Percentiles rank a stretch among this genome's conserved stretches.
phyloP scores from a whole-genome alignment of 2,329 filamentous ascomycete species.

The Periconia sp. region DNA sequence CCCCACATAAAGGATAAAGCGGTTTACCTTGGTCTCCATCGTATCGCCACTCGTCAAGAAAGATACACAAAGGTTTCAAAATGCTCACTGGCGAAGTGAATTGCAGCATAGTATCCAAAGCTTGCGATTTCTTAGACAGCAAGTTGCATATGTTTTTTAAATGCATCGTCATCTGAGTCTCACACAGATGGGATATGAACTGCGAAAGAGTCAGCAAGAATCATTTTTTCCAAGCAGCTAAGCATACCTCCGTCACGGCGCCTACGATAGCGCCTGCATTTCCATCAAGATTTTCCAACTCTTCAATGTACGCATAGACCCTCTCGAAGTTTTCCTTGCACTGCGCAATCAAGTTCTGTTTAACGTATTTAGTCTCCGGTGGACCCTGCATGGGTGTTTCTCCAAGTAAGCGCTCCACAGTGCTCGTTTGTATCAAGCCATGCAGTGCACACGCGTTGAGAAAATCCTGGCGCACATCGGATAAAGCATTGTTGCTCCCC shows the following conservation, averaged over 20 bases:
- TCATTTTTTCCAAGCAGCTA: background rate
- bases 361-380: conserved; percentile 71
- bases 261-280: conserved; percentile 85
- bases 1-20: background rate
- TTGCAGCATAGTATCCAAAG: conserved; percentile 73
- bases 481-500: conserved; percentile 58
- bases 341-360: conserved; percentile 76
- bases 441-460: conserved; percentile 89
- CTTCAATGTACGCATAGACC: conserved; percentile 73
- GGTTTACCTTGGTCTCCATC: conserved; percentile 70
- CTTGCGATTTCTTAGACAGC: conserved; percentile 70
- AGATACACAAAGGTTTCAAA: conserved; percentile 70
- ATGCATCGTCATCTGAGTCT: conserved; percentile 76
- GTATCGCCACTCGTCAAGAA: conserved; percentile 78
- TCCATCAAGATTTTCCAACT: conserved; percentile 86
- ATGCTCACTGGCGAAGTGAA: conserved; percentile 73
- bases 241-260: conserved; percentile 55
- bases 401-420: conserved; percentile 77
- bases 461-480: conserved; percentile 77
- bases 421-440: conserved; percentile 74
- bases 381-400: conserved; percentile 83
- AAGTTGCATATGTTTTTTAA: conserved; percentile 73
- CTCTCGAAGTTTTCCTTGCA: conserved; percentile 76
- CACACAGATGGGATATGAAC: conserved; percentile 70
- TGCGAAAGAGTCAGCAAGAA: conserved; percentile 30